Conservation (phyloP, 2,329 filamentous ascomycete species). For the Hypoxylon sp. region DNA sequence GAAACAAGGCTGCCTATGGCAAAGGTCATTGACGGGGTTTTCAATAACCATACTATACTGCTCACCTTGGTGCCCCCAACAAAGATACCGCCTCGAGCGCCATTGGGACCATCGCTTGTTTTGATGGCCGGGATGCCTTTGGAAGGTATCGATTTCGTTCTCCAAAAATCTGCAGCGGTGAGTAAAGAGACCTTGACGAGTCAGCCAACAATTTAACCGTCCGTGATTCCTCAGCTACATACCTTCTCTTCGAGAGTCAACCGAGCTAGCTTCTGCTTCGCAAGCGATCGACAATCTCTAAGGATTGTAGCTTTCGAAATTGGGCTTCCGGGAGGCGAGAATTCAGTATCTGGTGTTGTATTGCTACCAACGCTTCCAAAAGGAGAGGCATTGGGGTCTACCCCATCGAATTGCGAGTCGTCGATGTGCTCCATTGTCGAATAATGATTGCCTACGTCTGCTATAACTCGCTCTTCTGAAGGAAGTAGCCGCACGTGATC, state of each 20-base stretch:
- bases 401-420: constrained; percentile 47
- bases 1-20: constrained; percentile 77
- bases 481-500: constrained; percentile 25
- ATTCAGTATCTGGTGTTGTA: constrained; percentile 64
- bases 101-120: constrained; percentile 77
- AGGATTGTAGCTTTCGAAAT: constrained; percentile 53
- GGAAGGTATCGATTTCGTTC: constrained; percentile 72
- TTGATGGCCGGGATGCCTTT: constrained; percentile 75
- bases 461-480: constrained; percentile 10
- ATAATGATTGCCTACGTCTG: constrained; percentile 2
- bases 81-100: constrained; percentile 75
- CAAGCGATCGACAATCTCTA: constrained; percentile 57
- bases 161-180: constrained; percentile 76
- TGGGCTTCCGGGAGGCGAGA: constrained; percentile 61
- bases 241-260: constrained; percentile 71
- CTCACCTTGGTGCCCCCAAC: constrained; percentile 73
- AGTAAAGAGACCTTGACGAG: constrained; percentile 65
- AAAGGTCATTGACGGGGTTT: constrained; percentile 16
- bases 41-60: constrained; percentile 6
- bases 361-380: constrained; percentile 54
- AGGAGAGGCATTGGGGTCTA: constrained; percentile 54
- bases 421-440: constrained; percentile 49
- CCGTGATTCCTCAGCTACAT: constrained; percentile 16
- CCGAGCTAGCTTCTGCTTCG: constrained; percentile 63
- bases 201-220: constrained; percentile 33